Percentiles rank a stretch among this genome's conserved stretches.
These are phyloP conservation scores for Prunus davidiana DNA, from an alignment of 306 rosid genomes.

Conservation along the genomic window DNA sequence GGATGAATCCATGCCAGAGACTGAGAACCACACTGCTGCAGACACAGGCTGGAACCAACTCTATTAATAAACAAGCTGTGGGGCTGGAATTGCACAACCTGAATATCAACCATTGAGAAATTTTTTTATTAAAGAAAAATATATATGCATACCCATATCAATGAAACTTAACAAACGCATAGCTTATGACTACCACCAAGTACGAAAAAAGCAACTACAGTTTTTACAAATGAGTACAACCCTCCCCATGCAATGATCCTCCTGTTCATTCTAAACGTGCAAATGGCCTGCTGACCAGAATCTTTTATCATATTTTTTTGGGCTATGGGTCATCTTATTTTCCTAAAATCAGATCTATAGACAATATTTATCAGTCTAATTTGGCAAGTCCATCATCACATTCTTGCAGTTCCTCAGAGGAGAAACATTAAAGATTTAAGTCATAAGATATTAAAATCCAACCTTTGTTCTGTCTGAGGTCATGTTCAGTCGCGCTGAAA, in stretches of 20 bases:
- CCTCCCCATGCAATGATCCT: background rate
- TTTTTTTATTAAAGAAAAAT: constrained; percentile 4
- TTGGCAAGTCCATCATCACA: background rate
- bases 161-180: background rate
- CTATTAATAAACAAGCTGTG: constrained; percentile 79
- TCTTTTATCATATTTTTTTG: background rate
- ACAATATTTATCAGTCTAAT: background rate
- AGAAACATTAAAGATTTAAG: background rate
- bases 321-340: background rate
- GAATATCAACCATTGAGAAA: constrained; percentile 34
- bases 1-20: constrained; percentile 80
- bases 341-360: background rate
- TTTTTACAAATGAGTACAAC: background rate
- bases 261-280: background rate
- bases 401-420: background rate
- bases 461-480: constrained; percentile 98
- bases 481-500: constrained; percentile 77
- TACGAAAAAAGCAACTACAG: background rate
- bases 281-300: background rate
- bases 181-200: background rate
- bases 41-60: constrained; percentile 80
- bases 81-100: constrained; percentile 90
- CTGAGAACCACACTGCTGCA: constrained; percentile 86
- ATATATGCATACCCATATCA: background rate
- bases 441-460: constrained; percentile 12